These are phyloP conservation scores for Xylona heveae DNA, from an alignment of 495 filamentous ascomycete species.

Conservation along the genomic window DNA sequence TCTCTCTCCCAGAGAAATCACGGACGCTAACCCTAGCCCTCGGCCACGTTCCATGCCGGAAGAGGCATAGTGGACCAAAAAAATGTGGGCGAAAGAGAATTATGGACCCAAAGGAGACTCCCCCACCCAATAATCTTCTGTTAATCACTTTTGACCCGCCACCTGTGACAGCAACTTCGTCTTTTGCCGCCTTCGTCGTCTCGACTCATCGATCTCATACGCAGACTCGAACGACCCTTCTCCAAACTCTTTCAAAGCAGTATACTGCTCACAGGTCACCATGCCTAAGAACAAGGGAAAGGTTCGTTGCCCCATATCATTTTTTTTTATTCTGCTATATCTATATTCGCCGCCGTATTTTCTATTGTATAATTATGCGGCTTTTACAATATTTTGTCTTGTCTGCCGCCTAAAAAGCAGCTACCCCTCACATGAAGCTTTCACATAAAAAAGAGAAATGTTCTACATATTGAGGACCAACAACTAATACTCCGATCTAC, in stretches of 20 bases:
- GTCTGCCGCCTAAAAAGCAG: too few relatives aligned
- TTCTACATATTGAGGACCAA: too few relatives aligned
- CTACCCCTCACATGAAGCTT: too few relatives aligned
- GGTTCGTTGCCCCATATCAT: slow-evolving; percentile 27
- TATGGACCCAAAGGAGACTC: neutral
- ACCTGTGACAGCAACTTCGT: neutral
- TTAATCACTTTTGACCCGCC: neutral
- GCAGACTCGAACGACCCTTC: slow-evolving; percentile 3
- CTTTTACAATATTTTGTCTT: too few relatives aligned
- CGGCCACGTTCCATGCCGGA: slow-evolving; percentile 19
- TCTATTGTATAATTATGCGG: too few relatives aligned
- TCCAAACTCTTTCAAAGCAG: neutral
- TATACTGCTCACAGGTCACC: slow-evolving; percentile 14
- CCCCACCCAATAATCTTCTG: neutral
- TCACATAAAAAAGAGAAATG: too few relatives aligned
- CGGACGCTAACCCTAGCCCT: neutral
- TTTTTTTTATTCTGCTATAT: slow-evolving; percentile 4
- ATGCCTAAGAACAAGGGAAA: slow-evolving; percentile 99
- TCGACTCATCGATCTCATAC: too few relatives aligned
- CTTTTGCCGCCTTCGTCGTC: neutral
- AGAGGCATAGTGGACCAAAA: neutral
- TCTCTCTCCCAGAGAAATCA: slow-evolving; percentile 1
- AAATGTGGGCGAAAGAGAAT: neutral
- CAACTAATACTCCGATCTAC: too few relatives aligned
- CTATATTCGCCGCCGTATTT: too few relatives aligned